Evolutionary conservation across 768 basidiomycete species (phyloP).

Genomic region (Chalciporus pseudorubinellus): DNA sequence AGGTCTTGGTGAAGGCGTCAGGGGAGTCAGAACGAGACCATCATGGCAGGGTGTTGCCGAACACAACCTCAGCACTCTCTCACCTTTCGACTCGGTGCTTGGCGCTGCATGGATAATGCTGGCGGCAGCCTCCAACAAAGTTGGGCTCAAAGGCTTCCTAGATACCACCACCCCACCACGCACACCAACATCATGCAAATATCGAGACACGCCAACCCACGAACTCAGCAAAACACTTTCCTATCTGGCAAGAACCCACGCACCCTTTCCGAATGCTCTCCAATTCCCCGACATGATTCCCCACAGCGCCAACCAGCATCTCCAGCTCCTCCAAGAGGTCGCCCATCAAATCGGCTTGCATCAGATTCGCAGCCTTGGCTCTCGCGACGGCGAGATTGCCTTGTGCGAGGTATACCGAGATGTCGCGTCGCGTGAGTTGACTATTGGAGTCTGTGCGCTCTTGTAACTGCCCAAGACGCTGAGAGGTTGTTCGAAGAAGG

Average conservation of each 20-base stretch:
- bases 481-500: slow-evolving; percentile 60
- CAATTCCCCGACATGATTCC: slow-evolving; percentile 58
- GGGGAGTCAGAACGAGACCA: background rate
- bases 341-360: slow-evolving; percentile 58
- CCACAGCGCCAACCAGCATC: slow-evolving; percentile 61
- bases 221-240: background rate
- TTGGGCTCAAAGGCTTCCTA: slow-evolving; percentile 47
- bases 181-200: background rate
- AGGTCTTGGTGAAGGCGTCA: slow-evolving; percentile 57
- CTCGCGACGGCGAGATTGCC: slow-evolving; percentile 62
- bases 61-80: background rate
- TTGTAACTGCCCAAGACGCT: slow-evolving; percentile 67
- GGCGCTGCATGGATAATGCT: slow-evolving; percentile 64
- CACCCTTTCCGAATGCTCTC: slow-evolving; percentile 41
- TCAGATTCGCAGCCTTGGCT: slow-evolving; percentile 66
- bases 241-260: background rate
- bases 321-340: slow-evolving; percentile 66
- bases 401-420: slow-evolving; percentile 62
- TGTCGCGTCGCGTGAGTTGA: slow-evolving; percentile 61
- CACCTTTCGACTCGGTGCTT: slow-evolving; percentile 58
- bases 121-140: slow-evolving; percentile 63
- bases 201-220: slow-evolving; percentile 1
- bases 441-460: slow-evolving; percentile 66
- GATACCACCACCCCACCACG: slow-evolving; percentile 1
- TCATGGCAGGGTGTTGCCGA: background rate